Conservation (phyloP, 2,329 filamentous ascomycete genomes). For the Pezicula neosporulosa region DNA sequence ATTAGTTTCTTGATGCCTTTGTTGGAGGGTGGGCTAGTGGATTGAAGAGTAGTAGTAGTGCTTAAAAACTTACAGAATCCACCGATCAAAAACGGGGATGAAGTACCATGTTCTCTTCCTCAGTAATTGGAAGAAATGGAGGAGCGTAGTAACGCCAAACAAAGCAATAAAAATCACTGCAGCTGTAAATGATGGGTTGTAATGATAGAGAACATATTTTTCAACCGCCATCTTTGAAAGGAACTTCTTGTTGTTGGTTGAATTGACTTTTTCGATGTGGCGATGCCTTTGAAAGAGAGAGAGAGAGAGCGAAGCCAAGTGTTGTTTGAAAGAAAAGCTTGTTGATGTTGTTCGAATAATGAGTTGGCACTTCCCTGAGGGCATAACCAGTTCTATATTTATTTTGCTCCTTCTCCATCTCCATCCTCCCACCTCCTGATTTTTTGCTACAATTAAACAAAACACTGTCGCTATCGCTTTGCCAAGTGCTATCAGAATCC, state of each 20-base stretch:
- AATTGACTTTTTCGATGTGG: not conserved
- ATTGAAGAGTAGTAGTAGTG: no score
- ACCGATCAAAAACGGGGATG: constrained; percentile 48
- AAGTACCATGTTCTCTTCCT: constrained; percentile 44
- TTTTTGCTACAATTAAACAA: no score
- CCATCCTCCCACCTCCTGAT: no score
- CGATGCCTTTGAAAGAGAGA: not conserved
- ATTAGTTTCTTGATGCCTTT: no score
- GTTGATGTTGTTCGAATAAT: no score
- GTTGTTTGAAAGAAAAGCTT: no score
- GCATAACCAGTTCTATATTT: no score
- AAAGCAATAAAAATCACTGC: constrained; percentile 38
- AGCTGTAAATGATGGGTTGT: constrained; percentile 40
- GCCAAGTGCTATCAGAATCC: no score
- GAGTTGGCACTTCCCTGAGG: no score
- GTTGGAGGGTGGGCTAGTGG: constrained; percentile 15
- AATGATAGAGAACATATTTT: constrained; percentile 38
- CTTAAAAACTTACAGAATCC: constrained; percentile 38
- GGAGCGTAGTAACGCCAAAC: constrained; percentile 33
- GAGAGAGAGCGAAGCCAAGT: not conserved
- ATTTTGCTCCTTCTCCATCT: no score
- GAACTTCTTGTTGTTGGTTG: not conserved
- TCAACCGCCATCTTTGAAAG: constrained; percentile 1
- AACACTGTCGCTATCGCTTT: no score
- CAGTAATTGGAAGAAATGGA: constrained; percentile 36